Base-by-base conservation (phyloP, 2,329 filamentous ascomycete genomes). In the Pseudogymnoascus destructans region DNA sequence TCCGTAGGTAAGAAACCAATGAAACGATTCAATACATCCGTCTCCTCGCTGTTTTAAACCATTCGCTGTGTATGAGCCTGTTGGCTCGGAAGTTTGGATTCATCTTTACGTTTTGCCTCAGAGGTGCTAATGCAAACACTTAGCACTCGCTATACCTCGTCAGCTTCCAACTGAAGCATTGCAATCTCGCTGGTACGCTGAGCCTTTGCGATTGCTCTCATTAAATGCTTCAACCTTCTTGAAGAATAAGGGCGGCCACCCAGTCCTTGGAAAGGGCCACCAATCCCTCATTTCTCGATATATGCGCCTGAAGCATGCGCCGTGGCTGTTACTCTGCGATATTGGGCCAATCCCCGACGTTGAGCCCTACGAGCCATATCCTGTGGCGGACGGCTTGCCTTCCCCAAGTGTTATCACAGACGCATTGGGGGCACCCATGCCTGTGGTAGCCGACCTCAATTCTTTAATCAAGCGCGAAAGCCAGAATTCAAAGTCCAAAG, bases 1-100 rank as follows among this genome's bases (percentile, higher is more conserved):
- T 86, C 83, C 66, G 82, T 96, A 71, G 88, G 92, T 95, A 85
- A 75, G 89, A 70, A 62, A 66, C 59, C 61, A 66, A 68, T 68
- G 63, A 60, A 65, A 62, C 52, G 42, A 60, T 62, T 62, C 57
- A 58, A 62, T 61, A 63, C 59, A 56, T 59, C 57, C 21, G 11
- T 15, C 21, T 27, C 17, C 23, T 17, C 7, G 13, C 25, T 1
- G 23, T 49, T 23, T 8, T 49, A 27, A 49, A 8, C 13, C 21
- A 23, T 27, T 49, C 42, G 5, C 21, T 46, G 3, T 25, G 19
- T 23, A 21, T 27, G 17, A 5, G 13, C 15, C 6, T 46, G 11
- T 6, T 46, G 19, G 11, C 15, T 17, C 35, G 17, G 15, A 17
- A 17, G 35, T 17, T 36, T 9, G 9, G 15, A 10, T n/a, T 23